A percentile compares a stretch with the other conserved stretches of the same genome.
phyloP scores from a whole-genome alignment of 2,329 filamentous ascomycete genomes.

The Penicillium sp. region DNA sequence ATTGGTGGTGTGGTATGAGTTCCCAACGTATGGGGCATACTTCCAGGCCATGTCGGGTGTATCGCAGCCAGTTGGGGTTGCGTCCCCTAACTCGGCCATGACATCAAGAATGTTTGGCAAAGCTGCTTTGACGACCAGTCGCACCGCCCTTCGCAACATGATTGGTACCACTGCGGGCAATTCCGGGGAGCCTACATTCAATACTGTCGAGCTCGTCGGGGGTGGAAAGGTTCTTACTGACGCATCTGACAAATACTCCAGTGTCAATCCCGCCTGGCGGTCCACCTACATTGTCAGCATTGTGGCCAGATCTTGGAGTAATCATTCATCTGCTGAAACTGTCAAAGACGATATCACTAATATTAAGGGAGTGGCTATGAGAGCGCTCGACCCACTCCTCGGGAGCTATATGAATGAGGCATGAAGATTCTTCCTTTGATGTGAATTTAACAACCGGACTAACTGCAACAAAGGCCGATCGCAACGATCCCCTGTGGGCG shows the following conservation, averaged over 20 bases:
- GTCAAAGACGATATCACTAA: constrained; percentile 34
- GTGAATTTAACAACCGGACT: background rate
- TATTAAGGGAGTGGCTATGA: constrained; percentile 34
- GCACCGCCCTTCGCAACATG: background rate
- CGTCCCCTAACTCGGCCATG: background rate
- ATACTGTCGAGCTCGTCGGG: background rate
- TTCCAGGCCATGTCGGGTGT: background rate
- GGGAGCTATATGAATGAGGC: constrained; percentile 43
- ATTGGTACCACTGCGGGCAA: background rate
- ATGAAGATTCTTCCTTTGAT: background rate
- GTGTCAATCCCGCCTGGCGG: constrained; percentile 56
- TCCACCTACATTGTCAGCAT: constrained; percentile 39
- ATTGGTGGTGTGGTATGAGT: background rate
- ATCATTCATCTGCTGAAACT: constrained; percentile 15
- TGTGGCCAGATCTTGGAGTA: constrained; percentile 24
- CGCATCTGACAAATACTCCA: constrained; percentile 38
- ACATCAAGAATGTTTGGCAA: background rate
- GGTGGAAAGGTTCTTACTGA: constrained; percentile 38
- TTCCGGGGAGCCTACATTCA: background rate
- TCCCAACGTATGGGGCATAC: background rate
- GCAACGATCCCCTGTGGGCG: constrained; percentile 15
- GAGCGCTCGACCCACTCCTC: constrained; percentile 31
- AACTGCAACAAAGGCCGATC: constrained; percentile 14
- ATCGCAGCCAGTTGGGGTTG: background rate
- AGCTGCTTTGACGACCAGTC: background rate